phyloP scores from a whole-genome alignment of 805 yeast genomes.

The Sungouiella blattae region DNA sequence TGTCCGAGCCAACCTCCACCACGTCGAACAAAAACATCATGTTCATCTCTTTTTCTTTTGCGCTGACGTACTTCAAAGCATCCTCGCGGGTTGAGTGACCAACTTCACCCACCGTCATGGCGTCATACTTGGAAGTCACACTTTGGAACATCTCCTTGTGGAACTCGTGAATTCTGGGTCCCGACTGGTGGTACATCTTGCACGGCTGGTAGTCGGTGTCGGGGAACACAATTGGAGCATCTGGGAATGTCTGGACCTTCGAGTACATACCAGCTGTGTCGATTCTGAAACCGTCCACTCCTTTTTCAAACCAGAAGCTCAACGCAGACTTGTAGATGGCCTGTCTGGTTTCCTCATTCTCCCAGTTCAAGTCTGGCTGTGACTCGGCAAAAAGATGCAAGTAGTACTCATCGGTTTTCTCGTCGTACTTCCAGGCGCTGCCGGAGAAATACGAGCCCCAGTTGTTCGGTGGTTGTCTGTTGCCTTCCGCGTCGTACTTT shows the following conservation, averaged over 20 bases:
- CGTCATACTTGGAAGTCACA: constrained; percentile 45
- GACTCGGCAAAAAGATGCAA: constrained; percentile 48
- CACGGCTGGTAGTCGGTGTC: constrained; percentile 40
- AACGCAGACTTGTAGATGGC: constrained; percentile 47
- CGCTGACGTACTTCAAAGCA: constrained; percentile 41
- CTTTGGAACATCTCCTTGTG: constrained; percentile 47
- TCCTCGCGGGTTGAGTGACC: constrained; percentile 42
- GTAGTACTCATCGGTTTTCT: constrained; percentile 51
- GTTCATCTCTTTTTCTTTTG: constrained; percentile 36
- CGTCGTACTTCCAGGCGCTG: constrained; percentile 57
- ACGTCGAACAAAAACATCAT: constrained; percentile 37
- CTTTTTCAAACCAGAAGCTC: constrained; percentile 52
- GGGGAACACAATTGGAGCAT: constrained; percentile 47
- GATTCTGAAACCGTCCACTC: constrained; percentile 58
- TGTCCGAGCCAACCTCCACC: constrained; percentile 37
- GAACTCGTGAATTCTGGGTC: constrained; percentile 58
- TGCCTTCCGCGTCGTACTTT: constrained; percentile 44
- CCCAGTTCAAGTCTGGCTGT: constrained; percentile 66
- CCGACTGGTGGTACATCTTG: constrained; percentile 32
- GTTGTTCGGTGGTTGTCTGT: constrained; percentile 54
- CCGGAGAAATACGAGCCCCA: constrained; percentile 54
- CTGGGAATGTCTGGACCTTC: constrained; percentile 43
- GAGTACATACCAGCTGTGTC: constrained; percentile 54
- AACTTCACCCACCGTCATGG: constrained; percentile 57
- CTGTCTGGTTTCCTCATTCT: constrained; percentile 38